Base-by-base conservation (phyloP, 768 basidiomycete species). In the Hysterangium stoloniferum region DNA sequence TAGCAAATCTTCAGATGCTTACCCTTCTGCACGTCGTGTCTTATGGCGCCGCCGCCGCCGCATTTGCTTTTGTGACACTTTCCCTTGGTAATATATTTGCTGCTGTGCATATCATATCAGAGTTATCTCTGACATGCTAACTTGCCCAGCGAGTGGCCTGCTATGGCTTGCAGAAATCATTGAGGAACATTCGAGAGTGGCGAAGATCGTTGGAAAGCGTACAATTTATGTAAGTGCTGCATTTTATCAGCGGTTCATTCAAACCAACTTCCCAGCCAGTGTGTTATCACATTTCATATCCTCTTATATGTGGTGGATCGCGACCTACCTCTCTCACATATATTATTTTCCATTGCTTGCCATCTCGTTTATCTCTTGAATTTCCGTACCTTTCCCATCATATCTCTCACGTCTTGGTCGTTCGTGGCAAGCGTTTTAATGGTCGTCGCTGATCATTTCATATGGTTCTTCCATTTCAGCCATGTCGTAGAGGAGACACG, bases 401-500 rank as follows among this genome's bases (percentile, higher is more conserved):
- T 99, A 58, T 93, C 90, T 2, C 77, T 99, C 42, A 77, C 88
- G 13, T 97, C 94, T 0, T 62, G 71, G 17, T 79, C 81, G 5
- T 98, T 99, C 74, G 66, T 98, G 40, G 74, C 79, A 0, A 97
- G 94, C 0, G 96, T 93, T 65, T 56, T 76, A 17, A 70, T 94
- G 48, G 95, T 96, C 56, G 76, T 99, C 51, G 65, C 71, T 1
- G 91, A 97, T 69, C 96, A 98, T 66, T 97, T 97, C 62, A 64
- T 90, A 34, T 97, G 94, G 90, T 99, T 99, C 73, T 91, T 88
- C 69, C 77, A 98, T 68, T 98, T 98, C 65, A 80, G 93, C 36
- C 76, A 70, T 25, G 58, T 84, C 33, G 78, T 83, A 7, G 80
- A 79, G 51, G 77, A 84, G 31, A 77, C 82, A 13, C 71, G 80